Conservation (phyloP, 2,329 filamentous ascomycete species). For the Colletotrichum theobromicola region DNA sequence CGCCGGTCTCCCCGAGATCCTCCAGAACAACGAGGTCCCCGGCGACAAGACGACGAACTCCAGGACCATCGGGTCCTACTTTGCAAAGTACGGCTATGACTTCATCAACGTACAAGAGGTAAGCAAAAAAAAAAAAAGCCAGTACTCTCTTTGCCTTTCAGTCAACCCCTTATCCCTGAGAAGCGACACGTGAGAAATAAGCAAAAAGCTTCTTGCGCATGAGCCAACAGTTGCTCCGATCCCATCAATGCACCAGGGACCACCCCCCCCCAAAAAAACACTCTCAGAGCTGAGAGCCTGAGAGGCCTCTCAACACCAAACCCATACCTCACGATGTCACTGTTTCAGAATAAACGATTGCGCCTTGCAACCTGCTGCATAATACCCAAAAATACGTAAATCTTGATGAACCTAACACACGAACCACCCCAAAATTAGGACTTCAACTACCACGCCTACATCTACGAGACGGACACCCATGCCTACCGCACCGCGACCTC, state of each 20-base stretch:
- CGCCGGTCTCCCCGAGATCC: conserved; percentile 60
- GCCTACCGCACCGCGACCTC: conserved; percentile 67
- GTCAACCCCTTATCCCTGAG: neutral
- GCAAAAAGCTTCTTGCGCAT: neutral
- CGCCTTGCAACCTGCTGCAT: neutral
- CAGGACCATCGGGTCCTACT: conserved; percentile 58
- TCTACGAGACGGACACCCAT: conserved; percentile 66
- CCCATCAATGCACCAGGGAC: neutral
- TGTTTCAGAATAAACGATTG: neutral
- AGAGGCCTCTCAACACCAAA: neutral
- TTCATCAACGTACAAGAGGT: conserved; percentile 71
- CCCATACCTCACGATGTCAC: neutral
- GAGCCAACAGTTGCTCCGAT: conserved; percentile 1
- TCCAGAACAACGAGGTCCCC: conserved; percentile 65
- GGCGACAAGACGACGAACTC: conserved; percentile 67
- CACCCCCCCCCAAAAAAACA: neutral
- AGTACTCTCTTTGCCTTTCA: neutral
- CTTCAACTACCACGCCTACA: conserved; percentile 64
- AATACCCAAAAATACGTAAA: neutral
- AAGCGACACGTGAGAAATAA: neutral
- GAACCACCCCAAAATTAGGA: neutral
- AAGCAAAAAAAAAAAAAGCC: neutral
- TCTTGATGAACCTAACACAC: neutral
- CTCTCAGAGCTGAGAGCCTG: no score
- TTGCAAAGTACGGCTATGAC: conserved; percentile 62